Evolutionary conservation across 176 grass and related monocot species (phyloP).

Genomic region (Oryza meridionalis): DNA sequence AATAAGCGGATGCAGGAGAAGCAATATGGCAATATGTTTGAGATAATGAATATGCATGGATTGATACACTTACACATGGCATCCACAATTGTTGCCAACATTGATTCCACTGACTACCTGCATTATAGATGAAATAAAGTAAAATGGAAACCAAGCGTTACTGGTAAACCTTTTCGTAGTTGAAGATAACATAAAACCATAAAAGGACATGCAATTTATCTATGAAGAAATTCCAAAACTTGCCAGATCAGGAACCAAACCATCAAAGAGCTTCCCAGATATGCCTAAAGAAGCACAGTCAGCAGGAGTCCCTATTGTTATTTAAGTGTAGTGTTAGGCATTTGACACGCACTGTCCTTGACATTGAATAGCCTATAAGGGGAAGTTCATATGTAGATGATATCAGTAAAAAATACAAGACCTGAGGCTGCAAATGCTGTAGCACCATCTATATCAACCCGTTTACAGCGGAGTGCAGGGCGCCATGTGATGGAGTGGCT

Average conservation of each 20-base stretch:
- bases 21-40: not conserved
- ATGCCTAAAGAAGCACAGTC: constrained; percentile 94
- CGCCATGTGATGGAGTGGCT: constrained; percentile 86
- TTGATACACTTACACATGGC: constrained; percentile 69
- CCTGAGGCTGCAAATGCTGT: constrained; percentile 89
- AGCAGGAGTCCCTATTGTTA: constrained; percentile 77
- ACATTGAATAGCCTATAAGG: not conserved
- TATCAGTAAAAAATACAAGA: constrained; percentile 40
- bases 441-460: constrained; percentile 73
- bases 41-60: constrained; percentile 21
- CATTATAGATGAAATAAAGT: constrained; percentile 44
- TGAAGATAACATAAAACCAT: constrained; percentile 16
- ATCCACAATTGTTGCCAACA: constrained; percentile 84
- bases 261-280: constrained; percentile 92
- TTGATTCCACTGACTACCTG: constrained; percentile 98
- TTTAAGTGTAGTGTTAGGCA: constrained; percentile 33
- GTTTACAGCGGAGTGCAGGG: constrained; percentile 63
- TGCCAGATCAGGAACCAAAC: constrained; percentile 88
- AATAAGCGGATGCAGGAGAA: not conserved
- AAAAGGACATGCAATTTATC: not conserved
- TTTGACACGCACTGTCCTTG: not conserved
- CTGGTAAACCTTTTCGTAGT: not conserved
- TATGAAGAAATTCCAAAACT: constrained; percentile 29
- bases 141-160: not conserved
- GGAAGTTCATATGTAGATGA: not conserved